These are phyloP conservation scores for Alloteropsis angusta DNA, from an alignment of 202 grass and related monocot species.

Conservation along the genomic window DNA sequence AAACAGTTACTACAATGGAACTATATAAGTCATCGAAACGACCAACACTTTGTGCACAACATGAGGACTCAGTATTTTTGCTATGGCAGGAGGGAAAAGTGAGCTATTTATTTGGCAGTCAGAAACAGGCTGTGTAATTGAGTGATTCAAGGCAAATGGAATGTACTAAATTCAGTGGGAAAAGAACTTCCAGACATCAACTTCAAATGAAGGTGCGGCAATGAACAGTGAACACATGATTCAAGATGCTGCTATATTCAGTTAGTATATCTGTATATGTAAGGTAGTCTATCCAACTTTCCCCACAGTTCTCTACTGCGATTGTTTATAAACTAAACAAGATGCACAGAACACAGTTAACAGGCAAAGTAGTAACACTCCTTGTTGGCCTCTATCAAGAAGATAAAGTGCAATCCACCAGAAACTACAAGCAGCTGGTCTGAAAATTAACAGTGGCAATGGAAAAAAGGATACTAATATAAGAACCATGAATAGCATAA, in stretches of 20 bases:
- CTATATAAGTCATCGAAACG: neutral
- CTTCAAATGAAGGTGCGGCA: neutral
- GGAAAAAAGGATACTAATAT: neutral
- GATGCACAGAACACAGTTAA: neutral
- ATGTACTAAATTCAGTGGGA: neutral
- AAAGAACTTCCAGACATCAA: neutral
- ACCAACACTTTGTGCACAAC: neutral
- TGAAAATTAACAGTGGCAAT: neutral
- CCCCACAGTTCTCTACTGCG: neutral
- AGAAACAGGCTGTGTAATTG: neutral
- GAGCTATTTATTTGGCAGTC: neutral
- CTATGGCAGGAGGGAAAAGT: neutral
- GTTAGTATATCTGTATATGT: neutral
- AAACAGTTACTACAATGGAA: neutral
- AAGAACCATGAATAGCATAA: neutral
- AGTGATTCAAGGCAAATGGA: neutral
- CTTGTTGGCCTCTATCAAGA: neutral
- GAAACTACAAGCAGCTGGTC: neutral
- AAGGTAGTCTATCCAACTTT: neutral
- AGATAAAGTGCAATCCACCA: neutral
- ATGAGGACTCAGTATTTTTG: neutral
- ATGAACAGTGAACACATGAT: neutral
- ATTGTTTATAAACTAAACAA: neutral
- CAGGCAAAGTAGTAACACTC: neutral
- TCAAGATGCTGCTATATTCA: neutral